Conservation (phyloP, 2,329 filamentous ascomycete species). For the Aspergillus flavus region DNA sequence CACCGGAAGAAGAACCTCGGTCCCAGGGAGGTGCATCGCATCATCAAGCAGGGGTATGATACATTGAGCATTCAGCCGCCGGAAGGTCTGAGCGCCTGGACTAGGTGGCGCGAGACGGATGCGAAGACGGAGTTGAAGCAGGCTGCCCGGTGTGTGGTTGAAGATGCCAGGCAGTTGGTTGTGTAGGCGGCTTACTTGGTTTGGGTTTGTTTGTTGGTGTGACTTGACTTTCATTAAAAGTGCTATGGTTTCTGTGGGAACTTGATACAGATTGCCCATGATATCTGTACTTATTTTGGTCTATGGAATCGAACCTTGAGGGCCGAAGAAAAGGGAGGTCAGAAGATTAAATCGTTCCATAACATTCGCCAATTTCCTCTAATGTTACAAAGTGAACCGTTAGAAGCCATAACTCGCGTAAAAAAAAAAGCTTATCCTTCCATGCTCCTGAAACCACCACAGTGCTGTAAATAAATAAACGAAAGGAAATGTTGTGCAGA, state of each 20-base stretch:
- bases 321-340: neutral
- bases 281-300: neutral
- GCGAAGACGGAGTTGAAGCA: slow-evolving; percentile 84
- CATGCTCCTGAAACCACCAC: slow-evolving; percentile 4
- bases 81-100: slow-evolving; percentile 84
- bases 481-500: neutral
- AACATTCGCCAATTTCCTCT: slow-evolving; percentile 16
- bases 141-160: slow-evolving; percentile 77
- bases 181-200: slow-evolving; percentile 27
- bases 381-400: slow-evolving; percentile 20
- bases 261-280: neutral
- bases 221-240: neutral
- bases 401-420: slow-evolving; percentile 15
- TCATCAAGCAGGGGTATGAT: slow-evolving; percentile 96
- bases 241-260: neutral
- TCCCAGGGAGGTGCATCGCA: slow-evolving; percentile 78
- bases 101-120: slow-evolving; percentile 82
- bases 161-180: slow-evolving; percentile 61
- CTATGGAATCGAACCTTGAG: neutral
- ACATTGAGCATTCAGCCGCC: slow-evolving; percentile 88
- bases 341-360: slow-evolving; percentile 8
- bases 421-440: neutral
- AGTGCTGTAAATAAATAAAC: slow-evolving; percentile 2
- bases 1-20: slow-evolving; percentile 68
- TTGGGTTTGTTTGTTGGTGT: neutral